These are phyloP conservation scores for Pelagophyceae sp. DNA, from an alignment of 352 stramenopile genomes.

Conservation along the genomic window DNA sequence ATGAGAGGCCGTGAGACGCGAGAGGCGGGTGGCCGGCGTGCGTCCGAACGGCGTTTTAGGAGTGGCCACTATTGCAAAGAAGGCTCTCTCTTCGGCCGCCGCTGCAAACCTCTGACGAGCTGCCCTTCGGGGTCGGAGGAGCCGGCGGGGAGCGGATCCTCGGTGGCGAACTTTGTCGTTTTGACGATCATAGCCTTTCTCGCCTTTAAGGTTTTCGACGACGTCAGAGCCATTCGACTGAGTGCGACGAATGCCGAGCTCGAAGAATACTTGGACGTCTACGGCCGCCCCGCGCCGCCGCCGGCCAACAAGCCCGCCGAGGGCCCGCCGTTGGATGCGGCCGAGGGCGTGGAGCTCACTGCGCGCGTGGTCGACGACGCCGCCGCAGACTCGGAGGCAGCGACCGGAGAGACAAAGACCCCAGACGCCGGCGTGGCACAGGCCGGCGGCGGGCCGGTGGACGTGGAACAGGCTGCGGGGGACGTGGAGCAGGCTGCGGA, in stretches of 20 bases:
- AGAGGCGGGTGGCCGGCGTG: too few species aligned
- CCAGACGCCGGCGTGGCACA: too few species aligned
- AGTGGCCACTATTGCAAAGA: constrained; percentile 17
- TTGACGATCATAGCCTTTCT: not conserved
- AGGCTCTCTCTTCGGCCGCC: not conserved
- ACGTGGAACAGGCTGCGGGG: not conserved
- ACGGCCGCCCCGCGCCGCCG: too few species aligned
- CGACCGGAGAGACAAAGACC: not conserved
- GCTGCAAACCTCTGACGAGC: not conserved
- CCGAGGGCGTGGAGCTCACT: not conserved
- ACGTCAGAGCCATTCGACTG: too few species aligned
- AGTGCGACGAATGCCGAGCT: too few species aligned
- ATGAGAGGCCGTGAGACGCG: too few species aligned
- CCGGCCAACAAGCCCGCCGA: too few species aligned
- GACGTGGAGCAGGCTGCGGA: too few species aligned
- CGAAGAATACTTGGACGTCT: too few species aligned
- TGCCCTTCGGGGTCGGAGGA: not conserved
- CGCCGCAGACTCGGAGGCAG: not conserved
- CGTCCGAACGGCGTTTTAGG: too few species aligned
- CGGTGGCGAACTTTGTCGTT: not conserved
- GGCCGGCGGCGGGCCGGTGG: not conserved
- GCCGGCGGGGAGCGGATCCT: not conserved
- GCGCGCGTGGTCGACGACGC: not conserved
- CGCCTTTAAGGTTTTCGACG: not conserved
- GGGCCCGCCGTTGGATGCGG: too few species aligned